A percentile compares a stretch with the other conserved stretches of the same genome.
Evolutionary conservation across 1,284 basidiomycete species (phyloP).

Genomic region (Takashimella tepidaria): DNA sequence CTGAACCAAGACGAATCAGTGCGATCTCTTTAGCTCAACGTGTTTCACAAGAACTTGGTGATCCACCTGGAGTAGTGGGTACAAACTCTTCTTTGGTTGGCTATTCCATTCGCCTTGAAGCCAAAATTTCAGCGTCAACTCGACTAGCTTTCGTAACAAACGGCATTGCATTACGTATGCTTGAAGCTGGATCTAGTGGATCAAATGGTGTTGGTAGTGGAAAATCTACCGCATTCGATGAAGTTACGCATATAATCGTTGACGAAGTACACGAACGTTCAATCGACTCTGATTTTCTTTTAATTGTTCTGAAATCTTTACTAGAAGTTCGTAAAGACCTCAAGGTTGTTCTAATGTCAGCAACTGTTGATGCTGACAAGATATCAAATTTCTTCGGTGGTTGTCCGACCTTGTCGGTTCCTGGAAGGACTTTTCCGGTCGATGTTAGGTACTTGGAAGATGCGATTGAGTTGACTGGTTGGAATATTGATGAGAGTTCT

Average conservation of each 20-base stretch:
- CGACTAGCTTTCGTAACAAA: slow-evolving; percentile 83
- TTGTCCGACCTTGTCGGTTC: slow-evolving; percentile 82
- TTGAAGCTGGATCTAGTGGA: slow-evolving; percentile 58
- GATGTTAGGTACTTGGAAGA: slow-evolving; percentile 86
- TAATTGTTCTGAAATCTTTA: slow-evolving; percentile 91
- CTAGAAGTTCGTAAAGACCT: slow-evolving; percentile 73
- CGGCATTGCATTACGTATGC: slow-evolving; percentile 94
- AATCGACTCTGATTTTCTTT: slow-evolving; percentile 95
- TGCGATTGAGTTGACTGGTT: slow-evolving; percentile 79
- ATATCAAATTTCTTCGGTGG: slow-evolving; percentile 88
- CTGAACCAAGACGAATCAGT: slow-evolving; percentile 93
- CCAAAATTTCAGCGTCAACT: slow-evolving; percentile 74
- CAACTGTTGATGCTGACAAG: slow-evolving; percentile 91
- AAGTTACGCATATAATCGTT: slow-evolving; percentile 61
- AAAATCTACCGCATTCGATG: slow-evolving; percentile 76
- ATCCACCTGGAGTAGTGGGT: slow-evolving; percentile 74
- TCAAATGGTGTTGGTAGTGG: slow-evolving; percentile 64
- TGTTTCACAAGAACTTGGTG: slow-evolving; percentile 90
- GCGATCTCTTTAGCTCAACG: slow-evolving; percentile 95
- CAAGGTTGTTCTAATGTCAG: slow-evolving; percentile 95
- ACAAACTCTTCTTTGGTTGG: slow-evolving; percentile 78
- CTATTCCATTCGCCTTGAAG: slow-evolving; percentile 92
- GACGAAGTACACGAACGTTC: slow-evolving; percentile 75
- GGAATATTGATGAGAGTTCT: slow-evolving; percentile 77
- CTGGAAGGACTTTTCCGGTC: slow-evolving; percentile 96